Evolutionary conservation across 768 basidiomycete species (phyloP).

Genomic region (Mycena filopes): DNA sequence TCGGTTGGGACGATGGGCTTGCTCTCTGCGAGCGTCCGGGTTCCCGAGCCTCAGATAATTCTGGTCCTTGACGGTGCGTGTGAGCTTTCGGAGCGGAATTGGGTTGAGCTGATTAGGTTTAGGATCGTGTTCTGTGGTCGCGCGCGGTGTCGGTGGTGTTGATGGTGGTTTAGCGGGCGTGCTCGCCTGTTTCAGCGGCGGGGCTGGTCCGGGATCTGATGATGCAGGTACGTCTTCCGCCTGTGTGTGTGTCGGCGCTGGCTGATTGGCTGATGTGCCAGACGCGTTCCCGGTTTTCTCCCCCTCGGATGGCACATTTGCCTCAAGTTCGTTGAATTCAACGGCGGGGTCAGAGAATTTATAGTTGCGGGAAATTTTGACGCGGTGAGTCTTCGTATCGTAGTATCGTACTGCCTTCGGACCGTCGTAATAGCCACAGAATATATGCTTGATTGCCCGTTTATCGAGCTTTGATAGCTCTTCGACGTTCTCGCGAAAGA

Average conservation of each 20-base stretch:
- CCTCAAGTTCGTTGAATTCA: neutral
- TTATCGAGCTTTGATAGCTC: conserved; percentile 10
- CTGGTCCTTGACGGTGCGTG: neutral
- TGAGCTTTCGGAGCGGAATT: conserved; percentile 12
- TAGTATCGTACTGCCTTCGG: conserved; percentile 23
- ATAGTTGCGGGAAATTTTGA: conserved; percentile 14
- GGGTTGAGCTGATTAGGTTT: conserved; percentile 17
- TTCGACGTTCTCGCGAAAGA: conserved; percentile 15
- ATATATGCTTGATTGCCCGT: conserved; percentile 17
- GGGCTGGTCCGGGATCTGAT: neutral
- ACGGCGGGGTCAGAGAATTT: conserved; percentile 1
- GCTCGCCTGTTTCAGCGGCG: too few relatives aligned
- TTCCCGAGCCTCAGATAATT: conserved; percentile 14
- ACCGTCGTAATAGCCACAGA: conserved; percentile 19
- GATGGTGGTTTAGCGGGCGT: too few relatives aligned
- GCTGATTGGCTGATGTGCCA: conserved; percentile 12
- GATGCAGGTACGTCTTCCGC: neutral
- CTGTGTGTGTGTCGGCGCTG: neutral
- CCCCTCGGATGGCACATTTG: conserved; percentile 12
- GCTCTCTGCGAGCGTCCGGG: neutral
- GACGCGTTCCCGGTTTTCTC: conserved; percentile 3
- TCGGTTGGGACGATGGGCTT: neutral
- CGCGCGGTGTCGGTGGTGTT: neutral
- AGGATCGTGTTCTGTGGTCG: neutral
- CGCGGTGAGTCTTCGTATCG: conserved; percentile 12